phyloP scores from a whole-genome alignment of 306 rosid species.

The Fragaria vesca region DNA sequence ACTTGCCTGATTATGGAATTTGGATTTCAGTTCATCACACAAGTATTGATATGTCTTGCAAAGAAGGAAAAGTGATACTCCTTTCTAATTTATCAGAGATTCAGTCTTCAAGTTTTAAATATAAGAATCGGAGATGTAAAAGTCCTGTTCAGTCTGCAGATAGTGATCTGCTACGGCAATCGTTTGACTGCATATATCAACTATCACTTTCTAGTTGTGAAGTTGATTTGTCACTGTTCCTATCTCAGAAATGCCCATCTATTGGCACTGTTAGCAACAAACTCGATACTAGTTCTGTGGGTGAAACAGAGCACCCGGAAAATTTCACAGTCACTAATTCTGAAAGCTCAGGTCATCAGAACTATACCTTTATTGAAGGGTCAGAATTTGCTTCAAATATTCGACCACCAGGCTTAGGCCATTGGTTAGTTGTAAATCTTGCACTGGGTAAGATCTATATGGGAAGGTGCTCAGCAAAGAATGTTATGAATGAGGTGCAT shows the following conservation, averaged over 20 bases:
- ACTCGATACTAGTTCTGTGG: slow-evolving; percentile 29
- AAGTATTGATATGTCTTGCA: slow-evolving; percentile 46
- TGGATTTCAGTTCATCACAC: slow-evolving; percentile 61
- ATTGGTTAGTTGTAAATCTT: slow-evolving; percentile 53
- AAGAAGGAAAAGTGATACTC: slow-evolving; percentile 58
- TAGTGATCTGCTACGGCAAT: slow-evolving; percentile 40
- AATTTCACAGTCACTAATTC: slow-evolving; percentile 32
- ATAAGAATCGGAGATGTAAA: slow-evolving; percentile 41
- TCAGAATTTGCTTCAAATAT: slow-evolving; percentile 36
- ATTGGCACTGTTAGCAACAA: slow-evolving; percentile 35
- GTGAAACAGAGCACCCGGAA: slow-evolving; percentile 35
- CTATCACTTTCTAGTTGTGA: slow-evolving; percentile 57
- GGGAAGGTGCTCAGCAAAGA: slow-evolving; percentile 61
- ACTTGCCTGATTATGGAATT: slow-evolving; percentile 66
- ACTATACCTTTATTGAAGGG: slow-evolving; percentile 30
- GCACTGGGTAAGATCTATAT: slow-evolving; percentile 47
- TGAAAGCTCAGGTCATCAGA: slow-evolving; percentile 41
- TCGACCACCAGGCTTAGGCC: slow-evolving; percentile 30
- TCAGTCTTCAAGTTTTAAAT: slow-evolving; percentile 45
- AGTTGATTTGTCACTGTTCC: slow-evolving; percentile 34
- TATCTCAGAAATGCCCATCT: slow-evolving; percentile 38
- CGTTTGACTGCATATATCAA: slow-evolving; percentile 61
- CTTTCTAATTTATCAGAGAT: slow-evolving; percentile 48
- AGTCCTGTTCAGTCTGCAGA: slow-evolving; percentile 37
- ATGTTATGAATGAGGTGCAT: slow-evolving; percentile 54